Evolutionary conservation across 768 basidiomycete species (phyloP).

Genomic region (Hypholoma sublateritium): DNA sequence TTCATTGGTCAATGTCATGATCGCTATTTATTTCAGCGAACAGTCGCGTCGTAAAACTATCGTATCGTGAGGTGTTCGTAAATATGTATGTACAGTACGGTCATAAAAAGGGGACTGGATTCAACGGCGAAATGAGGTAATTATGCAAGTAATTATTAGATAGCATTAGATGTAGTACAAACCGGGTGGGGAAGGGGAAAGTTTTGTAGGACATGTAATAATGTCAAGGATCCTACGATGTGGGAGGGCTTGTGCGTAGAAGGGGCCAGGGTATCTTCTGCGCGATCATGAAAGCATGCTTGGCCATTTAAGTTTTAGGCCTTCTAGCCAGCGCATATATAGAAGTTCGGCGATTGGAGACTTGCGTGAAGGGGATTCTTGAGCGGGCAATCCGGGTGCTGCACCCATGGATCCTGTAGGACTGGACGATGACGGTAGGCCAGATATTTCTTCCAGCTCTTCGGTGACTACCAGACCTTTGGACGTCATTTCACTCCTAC

Average conservation of each 20-base stretch:
- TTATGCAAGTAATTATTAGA: not conserved
- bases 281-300: constrained; percentile 46
- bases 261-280: not conserved
- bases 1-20: not conserved
- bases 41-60: not conserved
- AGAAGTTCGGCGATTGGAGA: constrained; percentile 94
- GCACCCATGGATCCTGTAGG: constrained; percentile 24
- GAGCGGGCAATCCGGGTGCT: constrained; percentile 22
- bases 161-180: constrained; percentile 1
- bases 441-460: constrained; percentile 69
- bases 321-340: constrained; percentile 97
- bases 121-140: not conserved
- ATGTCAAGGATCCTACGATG: not conserved
- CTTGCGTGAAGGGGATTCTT: constrained; percentile 53
- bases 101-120: not conserved
- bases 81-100: constrained; percentile 6
- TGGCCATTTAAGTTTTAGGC: constrained; percentile 89
- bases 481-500: constrained; percentile 84
- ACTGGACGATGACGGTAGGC: constrained; percentile 41
- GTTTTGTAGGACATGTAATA: not conserved
- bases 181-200: not conserved
- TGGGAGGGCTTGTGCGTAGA: not conserved
- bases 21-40: not conserved
- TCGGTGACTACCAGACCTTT: constrained; percentile 84
- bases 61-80: constrained; percentile 1